Conservation (phyloP, 306 rosid genomes). For the Leucaena leucocephala region DNA sequence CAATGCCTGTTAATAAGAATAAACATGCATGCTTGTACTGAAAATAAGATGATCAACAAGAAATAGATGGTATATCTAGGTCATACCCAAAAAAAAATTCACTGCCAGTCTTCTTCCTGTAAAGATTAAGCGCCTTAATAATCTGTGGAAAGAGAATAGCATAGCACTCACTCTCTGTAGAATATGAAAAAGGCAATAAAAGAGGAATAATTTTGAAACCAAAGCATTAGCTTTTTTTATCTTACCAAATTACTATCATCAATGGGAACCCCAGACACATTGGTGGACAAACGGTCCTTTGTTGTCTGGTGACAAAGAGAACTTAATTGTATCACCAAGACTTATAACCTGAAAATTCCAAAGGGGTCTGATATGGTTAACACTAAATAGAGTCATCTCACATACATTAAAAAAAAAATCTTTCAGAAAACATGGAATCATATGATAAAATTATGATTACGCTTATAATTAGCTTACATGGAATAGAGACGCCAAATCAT, state of each 20-base stretch:
- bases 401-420: background rate
- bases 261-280: conserved; percentile 89
- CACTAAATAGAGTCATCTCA: background rate
- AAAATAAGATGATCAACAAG: background rate
- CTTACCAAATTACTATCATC: conserved; percentile 89
- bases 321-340: conserved; percentile 87
- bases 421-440: conserved; percentile 27
- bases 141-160: conserved; percentile 59
- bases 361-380: conserved; percentile 26
- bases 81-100: conserved; percentile 90
- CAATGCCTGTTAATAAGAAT: conserved; percentile 2
- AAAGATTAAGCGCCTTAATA: conserved; percentile 94
- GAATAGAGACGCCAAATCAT: conserved; percentile 96
- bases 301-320: conserved; percentile 78
- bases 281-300: conserved; percentile 79
- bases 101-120: conserved; percentile 86
- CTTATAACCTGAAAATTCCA: conserved; percentile 74
- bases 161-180: conserved; percentile 21
- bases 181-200: conserved; percentile 6
- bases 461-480: conserved; percentile 63
- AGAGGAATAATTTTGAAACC: conserved; percentile 2
- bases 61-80: background rate
- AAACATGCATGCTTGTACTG: background rate
- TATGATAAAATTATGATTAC: background rate
- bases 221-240: conserved; percentile 13